Evolutionary conservation across 2,329 filamentous ascomycete species (phyloP).

Genomic region (Dothistroma septosporum): DNA sequence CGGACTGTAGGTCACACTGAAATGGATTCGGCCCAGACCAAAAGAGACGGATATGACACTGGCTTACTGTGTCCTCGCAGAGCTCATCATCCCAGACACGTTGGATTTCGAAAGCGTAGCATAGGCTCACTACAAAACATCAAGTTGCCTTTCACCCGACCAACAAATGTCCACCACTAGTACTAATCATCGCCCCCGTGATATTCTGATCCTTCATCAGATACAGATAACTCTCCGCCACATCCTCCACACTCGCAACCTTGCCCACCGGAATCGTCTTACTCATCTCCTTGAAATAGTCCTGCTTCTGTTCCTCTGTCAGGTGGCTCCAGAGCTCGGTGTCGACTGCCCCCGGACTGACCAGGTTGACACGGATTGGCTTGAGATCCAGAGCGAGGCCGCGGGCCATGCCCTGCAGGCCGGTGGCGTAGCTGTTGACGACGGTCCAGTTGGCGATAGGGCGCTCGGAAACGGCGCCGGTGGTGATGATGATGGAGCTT

Average conservation of each 20-base stretch:
- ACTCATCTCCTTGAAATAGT: constrained; percentile 25
- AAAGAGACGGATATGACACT: too few species aligned
- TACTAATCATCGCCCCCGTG: constrained; percentile 43
- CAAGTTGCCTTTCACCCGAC: constrained; percentile 8
- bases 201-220: constrained; percentile 46
- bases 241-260: constrained; percentile 40
- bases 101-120: background rate
- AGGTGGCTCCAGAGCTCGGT: constrained; percentile 42
- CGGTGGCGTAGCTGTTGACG: constrained; percentile 48
- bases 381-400: constrained; percentile 60
- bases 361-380: constrained; percentile 60
- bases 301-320: constrained; percentile 27
- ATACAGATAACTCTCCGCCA: constrained; percentile 48
- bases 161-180: constrained; percentile 30
- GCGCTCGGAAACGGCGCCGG: constrained; percentile 49
- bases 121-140: background rate
- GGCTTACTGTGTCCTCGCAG: too few species aligned
- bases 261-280: constrained; percentile 34
- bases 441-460: constrained; percentile 53
- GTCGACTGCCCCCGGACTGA: constrained; percentile 53
- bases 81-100: background rate
- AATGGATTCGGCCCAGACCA: too few species aligned
- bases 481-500: constrained; percentile 55
- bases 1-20: too few species aligned
- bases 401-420: constrained; percentile 51